These are phyloP conservation scores for Talaromyces sp. DNA, from an alignment of 2,329 filamentous ascomycete species.

Conservation along the genomic window DNA sequence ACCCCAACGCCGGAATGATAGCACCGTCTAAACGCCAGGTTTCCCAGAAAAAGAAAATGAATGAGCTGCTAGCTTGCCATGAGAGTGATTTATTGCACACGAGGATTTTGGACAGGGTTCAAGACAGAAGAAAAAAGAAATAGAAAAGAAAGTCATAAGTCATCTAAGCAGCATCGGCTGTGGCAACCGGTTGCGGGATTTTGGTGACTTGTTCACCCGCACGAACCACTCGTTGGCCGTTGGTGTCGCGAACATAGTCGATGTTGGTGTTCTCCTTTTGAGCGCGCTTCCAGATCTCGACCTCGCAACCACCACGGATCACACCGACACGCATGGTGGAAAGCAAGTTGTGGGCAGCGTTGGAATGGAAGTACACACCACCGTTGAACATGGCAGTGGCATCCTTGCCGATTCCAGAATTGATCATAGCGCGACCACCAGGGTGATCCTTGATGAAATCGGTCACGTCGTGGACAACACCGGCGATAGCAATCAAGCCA, in stretches of 20 bases:
- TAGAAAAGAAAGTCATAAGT: constrained; percentile 22
- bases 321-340: constrained; percentile 86
- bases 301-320: constrained; percentile 79
- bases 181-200: constrained; percentile 72
- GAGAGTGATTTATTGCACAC: background rate
- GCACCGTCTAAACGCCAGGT: constrained; percentile 9
- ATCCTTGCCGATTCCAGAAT: constrained; percentile 77
- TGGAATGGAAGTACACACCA: constrained; percentile 84
- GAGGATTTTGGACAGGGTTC: background rate
- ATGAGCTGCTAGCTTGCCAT: background rate
- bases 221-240: constrained; percentile 77
- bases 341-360: constrained; percentile 82
- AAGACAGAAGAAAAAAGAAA: background rate
- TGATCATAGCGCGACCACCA: constrained; percentile 85
- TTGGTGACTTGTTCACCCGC: constrained; percentile 84
- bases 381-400: constrained; percentile 89
- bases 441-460: constrained; percentile 86
- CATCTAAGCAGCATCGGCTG: constrained; percentile 71
- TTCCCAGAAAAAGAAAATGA: constrained; percentile 14
- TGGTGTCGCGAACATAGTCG: constrained; percentile 72
- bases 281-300: constrained; percentile 88
- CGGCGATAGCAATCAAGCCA: constrained; percentile 71
- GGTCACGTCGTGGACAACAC: constrained; percentile 79
- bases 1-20: background rate
- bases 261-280: constrained; percentile 81